phyloP scores from a whole-genome alignment of 768 basidiomycete genomes.

The Zangia roseola region DNA sequence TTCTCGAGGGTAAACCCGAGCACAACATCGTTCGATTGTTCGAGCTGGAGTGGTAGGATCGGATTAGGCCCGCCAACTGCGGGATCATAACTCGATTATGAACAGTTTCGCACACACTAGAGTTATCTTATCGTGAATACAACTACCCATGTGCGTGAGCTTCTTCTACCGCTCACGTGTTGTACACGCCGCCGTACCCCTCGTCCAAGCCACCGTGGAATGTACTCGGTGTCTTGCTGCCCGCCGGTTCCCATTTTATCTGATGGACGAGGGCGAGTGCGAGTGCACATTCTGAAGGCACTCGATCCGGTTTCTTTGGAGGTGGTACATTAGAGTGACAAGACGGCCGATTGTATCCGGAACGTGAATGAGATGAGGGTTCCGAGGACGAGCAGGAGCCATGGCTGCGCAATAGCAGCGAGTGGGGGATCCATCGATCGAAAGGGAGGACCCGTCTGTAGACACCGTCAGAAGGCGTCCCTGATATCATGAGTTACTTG shows the following conservation, averaged over 20 bases:
- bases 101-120: too few species aligned
- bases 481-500: conserved; percentile 10
- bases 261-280: conserved; percentile 66
- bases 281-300: conserved; percentile 59
- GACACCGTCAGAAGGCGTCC: neutral
- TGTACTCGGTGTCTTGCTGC: too few species aligned
- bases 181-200: conserved; percentile 66
- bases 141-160: too few species aligned
- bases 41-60: conserved; percentile 36
- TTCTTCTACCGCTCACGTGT: conserved; percentile 67
- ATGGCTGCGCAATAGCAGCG: conserved; percentile 66
- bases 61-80: too few species aligned
- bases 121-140: too few species aligned
- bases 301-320: conserved; percentile 42
- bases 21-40: conserved; percentile 54
- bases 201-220: too few species aligned
- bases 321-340: conserved; percentile 9
- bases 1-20: conserved; percentile 84
- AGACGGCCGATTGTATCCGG: conserved; percentile 13
- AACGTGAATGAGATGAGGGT: conserved; percentile 18
- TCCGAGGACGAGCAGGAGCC: conserved; percentile 37
- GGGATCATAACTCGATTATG: too few species aligned
- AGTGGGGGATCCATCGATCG: conserved; percentile 71
- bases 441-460: conserved; percentile 56
- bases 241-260: too few species aligned